Evolutionary conservation across 805 yeast species (phyloP).

Genomic region (Candida pini): DNA sequence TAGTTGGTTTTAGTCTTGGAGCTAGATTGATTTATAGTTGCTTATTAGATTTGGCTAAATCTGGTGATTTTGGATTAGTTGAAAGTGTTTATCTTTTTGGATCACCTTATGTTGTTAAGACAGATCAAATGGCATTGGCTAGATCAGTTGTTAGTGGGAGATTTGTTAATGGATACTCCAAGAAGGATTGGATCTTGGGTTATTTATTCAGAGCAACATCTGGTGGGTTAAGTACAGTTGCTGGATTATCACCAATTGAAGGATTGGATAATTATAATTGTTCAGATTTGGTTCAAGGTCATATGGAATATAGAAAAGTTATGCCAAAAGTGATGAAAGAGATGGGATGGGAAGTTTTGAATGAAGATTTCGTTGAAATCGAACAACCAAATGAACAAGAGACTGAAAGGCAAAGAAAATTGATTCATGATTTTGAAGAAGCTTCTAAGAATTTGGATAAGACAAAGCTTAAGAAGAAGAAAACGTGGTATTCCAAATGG

Average conservation of each 20-base stretch:
- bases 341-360: slow-evolving; percentile 73
- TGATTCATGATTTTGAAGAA: slow-evolving; percentile 80
- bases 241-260: slow-evolving; percentile 79
- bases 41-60: slow-evolving; percentile 73
- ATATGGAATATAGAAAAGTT: slow-evolving; percentile 93
- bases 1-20: slow-evolving; percentile 92
- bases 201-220: slow-evolving; percentile 92
- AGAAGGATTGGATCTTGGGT: slow-evolving; percentile 94
- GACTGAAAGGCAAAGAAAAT: slow-evolving; percentile 73
- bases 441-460: slow-evolving; percentile 50
- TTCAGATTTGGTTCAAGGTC: slow-evolving; percentile 85
- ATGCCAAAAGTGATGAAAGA: slow-evolving; percentile 75
- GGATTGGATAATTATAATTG: slow-evolving; percentile 83
- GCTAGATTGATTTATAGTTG: slow-evolving; percentile 91
- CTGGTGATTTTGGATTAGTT: slow-evolving; percentile 81
- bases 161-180: slow-evolving; percentile 85
- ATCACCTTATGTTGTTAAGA: slow-evolving; percentile 74
- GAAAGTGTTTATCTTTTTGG: slow-evolving; percentile 89
- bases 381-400: slow-evolving; percentile 94
- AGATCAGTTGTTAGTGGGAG: slow-evolving; percentile 85
- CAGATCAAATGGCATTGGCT: slow-evolving; percentile 71
- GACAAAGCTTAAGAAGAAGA: slow-evolving; percentile 33
- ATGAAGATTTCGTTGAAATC: slow-evolving; percentile 91
- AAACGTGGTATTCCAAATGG: slow-evolving; percentile 37
- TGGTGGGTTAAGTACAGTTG: slow-evolving; percentile 88